Base-by-base conservation (phyloP, 2,329 filamentous ascomycete species). In the Leptographium lundbergii region DNA sequence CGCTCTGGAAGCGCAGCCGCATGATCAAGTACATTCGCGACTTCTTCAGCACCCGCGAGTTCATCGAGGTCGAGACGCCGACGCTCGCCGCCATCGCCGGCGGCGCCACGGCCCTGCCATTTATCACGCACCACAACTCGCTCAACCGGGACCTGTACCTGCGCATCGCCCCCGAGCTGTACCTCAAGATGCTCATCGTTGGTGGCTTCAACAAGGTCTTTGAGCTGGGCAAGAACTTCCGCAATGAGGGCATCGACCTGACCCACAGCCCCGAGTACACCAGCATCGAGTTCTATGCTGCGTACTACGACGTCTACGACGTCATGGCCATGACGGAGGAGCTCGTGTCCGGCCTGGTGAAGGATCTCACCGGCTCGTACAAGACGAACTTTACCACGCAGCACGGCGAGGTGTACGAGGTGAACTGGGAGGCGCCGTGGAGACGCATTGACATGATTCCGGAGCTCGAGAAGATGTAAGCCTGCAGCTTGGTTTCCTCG, bases 211-310 rank as follows among this genome's bases (percentile, higher is more conserved):
- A 96, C 76, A 85, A 89, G 67, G 94, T 99, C 17, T 99, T 96
- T 74, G 94, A 99, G 72, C 84, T 99, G 63, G 94, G 94, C 64
- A 87, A 91, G 65, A 90, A 95, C 71, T 99, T 99, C 82, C 52
- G 59, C 39, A 99, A 99, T 69, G 90, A 95, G 73, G 88, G 88
- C 61, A 87, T 90, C 64, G 90, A 95, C 71, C 77, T 94, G 56
- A 99, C 94, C 9, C 94, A 99, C 79, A 99, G 97, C 78, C 94
- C 89, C 47, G 94, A 99, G 72, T 99, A 99, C 77, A 99, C 94
- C 51, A 95, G 90, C 29, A 89, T 90, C 72, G 94, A 99, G 73
- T 97, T 97, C 76, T 99, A 99, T 75, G 86, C 88, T 82, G 92
- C 94, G 4, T 97, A 91, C 65, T 88, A 87, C 59, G 91, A 96